These are phyloP conservation scores for Rhodamnia rubescens DNA, from an alignment of 345 rosid species.

Conservation along the genomic window DNA sequence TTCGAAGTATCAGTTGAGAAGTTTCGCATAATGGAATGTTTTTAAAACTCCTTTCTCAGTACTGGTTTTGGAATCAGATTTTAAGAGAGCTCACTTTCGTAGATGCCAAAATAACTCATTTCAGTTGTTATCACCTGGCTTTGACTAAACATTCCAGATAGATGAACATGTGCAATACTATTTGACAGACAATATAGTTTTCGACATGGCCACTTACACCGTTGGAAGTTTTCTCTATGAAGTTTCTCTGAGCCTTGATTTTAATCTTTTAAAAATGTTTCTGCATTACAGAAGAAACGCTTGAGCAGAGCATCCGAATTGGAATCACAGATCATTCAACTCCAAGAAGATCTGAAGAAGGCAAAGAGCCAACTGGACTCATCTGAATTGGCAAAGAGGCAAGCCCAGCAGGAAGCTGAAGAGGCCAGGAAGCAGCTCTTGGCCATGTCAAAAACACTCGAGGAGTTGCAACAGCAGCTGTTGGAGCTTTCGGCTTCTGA, in stretches of 20 bases:
- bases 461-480: conserved; percentile 58
- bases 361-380: conserved; percentile 59
- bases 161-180: background rate
- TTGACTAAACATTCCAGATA: background rate
- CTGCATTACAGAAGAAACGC: conserved; percentile 44
- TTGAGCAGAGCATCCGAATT: conserved; percentile 21
- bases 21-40: background rate
- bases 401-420: conserved; percentile 65
- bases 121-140: background rate
- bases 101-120: background rate
- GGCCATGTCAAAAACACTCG: conserved; percentile 40
- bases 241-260: background rate
- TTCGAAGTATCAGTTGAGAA: background rate
- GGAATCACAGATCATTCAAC: conserved; percentile 59
- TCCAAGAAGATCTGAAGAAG: conserved; percentile 77
- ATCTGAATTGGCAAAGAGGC: conserved; percentile 62
- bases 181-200: background rate
- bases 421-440: conserved; percentile 53
- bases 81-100: background rate
- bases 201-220: background rate
- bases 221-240: background rate
- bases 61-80: background rate
- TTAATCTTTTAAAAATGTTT: background rate
- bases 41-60: background rate
- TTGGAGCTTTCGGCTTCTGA: conserved; percentile 70